phyloP scores from a whole-genome alignment of 306 rosid genomes.

The Inga leiocalycina region DNA sequence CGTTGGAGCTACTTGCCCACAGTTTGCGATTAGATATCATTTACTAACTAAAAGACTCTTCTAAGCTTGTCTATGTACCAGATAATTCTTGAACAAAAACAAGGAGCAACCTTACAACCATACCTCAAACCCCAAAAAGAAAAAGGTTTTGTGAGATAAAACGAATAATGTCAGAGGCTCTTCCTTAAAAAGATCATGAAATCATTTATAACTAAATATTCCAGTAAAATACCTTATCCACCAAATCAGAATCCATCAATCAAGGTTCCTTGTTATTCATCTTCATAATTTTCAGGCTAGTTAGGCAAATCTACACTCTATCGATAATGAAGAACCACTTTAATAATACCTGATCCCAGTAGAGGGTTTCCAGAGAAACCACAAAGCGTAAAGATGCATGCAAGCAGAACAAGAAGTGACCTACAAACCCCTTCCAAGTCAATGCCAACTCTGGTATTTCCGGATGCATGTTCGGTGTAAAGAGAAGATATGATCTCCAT shows the following conservation, averaged over 20 bases:
- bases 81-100: neutral
- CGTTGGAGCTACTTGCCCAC: conserved; percentile 2
- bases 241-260: conserved; percentile 35
- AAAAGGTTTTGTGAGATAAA: neutral
- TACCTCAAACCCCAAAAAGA: neutral
- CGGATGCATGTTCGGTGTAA: conserved; percentile 96
- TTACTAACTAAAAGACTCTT: neutral
- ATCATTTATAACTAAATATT: neutral
- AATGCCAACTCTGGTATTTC: conserved; percentile 86
- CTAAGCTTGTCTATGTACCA: neutral
- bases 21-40: neutral
- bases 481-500: conserved; percentile 97
- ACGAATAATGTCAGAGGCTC: neutral
- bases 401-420: conserved; percentile 31
- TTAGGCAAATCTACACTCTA: neutral
- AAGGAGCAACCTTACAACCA: neutral
- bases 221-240: conserved; percentile 76
- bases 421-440: conserved; percentile 82
- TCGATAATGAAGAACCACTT: neutral
- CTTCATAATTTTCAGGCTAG: neutral
- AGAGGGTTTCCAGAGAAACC: conserved; percentile 5
- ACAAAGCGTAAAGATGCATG: neutral
- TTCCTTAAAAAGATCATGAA: neutral
- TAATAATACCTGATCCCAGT: neutral
- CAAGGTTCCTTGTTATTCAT: neutral